These are phyloP conservation scores for Luvunga scandens DNA, from an alignment of 345 rosid genomes.

Conservation along the genomic window DNA sequence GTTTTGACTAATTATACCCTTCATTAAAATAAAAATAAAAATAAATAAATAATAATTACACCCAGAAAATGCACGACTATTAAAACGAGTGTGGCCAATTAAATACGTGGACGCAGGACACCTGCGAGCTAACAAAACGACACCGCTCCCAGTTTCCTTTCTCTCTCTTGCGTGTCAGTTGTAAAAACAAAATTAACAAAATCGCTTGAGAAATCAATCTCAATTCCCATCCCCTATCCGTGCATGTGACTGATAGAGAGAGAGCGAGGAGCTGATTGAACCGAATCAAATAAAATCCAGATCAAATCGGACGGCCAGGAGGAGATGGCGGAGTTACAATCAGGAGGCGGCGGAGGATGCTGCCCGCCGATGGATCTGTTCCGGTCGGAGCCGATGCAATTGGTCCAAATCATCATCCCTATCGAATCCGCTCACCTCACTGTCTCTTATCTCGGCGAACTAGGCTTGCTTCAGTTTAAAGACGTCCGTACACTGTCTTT, in stretches of 20 bases:
- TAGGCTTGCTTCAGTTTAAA: slow-evolving; percentile 93
- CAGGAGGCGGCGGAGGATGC: slow-evolving; percentile 48
- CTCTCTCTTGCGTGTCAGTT: not conserved
- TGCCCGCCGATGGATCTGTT: slow-evolving; percentile 95
- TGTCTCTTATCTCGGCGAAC: slow-evolving; percentile 88
- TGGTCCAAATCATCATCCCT: slow-evolving; percentile 89
- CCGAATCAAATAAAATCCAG: not conserved
- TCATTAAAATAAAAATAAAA: too few relatives aligned
- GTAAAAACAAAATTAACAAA: not conserved
- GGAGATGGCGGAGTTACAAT: slow-evolving; percentile 47
- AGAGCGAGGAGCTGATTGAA: not conserved
- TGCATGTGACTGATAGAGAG: not conserved
- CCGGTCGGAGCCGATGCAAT: slow-evolving; percentile 92
- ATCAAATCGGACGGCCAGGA: slow-evolving; percentile 9
- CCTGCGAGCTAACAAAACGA: not conserved
- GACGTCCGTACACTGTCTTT: slow-evolving; percentile 53
- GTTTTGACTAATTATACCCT: too few relatives aligned
- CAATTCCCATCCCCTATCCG: not conserved
- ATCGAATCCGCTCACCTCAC: slow-evolving; percentile 88
- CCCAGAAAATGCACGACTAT: too few relatives aligned
- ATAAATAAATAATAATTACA: too few relatives aligned
- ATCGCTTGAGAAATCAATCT: not conserved
- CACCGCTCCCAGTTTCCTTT: slow-evolving; percentile 1
- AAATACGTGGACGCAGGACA: not conserved
- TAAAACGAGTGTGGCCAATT: too few relatives aligned